A percentile compares a stretch with the other conserved stretches of the same genome.
Evolutionary conservation across 1,284 basidiomycete genomes (phyloP).

Genomic region (Fomitopsis betulina): DNA sequence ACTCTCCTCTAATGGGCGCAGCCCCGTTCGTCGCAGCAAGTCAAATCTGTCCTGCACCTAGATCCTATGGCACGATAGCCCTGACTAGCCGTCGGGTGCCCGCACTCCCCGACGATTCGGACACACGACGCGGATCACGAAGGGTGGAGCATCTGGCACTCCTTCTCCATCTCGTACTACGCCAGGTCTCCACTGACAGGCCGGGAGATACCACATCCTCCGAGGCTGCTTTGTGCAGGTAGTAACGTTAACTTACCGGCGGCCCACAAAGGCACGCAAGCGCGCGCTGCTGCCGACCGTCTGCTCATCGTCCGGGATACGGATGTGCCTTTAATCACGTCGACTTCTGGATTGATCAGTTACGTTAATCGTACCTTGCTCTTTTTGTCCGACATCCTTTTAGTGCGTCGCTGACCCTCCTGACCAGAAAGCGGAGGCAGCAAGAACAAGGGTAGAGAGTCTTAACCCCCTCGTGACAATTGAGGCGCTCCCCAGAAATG

Average conservation of each 20-base stretch:
- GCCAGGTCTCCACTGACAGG: neutral
- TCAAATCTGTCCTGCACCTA: neutral
- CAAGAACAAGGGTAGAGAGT: conserved; percentile 78
- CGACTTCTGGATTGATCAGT: neutral
- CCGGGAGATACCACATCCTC: neutral
- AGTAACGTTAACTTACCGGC: neutral
- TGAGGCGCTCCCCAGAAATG: conserved; percentile 52
- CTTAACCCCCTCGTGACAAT: conserved; percentile 91
- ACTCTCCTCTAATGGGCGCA: neutral
- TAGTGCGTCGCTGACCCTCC: conserved; percentile 23
- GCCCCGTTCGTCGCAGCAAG: neutral
- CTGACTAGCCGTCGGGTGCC: neutral
- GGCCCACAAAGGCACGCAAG: neutral
- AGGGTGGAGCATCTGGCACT: neutral
- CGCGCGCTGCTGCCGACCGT: neutral
- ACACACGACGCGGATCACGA: neutral
- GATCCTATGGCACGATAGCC: neutral
- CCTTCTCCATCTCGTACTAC: neutral
- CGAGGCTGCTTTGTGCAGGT: neutral
- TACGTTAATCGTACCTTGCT: neutral
- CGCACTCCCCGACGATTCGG: neutral
- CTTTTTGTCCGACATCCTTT: conserved; percentile 11
- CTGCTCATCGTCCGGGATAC: neutral
- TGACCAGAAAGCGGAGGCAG: conserved; percentile 75
- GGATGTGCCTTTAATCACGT: neutral